Evolutionary conservation across 2,329 filamentous ascomycete genomes (phyloP), one percentile per base, ranked within the genome.

Genomic region (Botrytis pseudocinerea): DNA sequence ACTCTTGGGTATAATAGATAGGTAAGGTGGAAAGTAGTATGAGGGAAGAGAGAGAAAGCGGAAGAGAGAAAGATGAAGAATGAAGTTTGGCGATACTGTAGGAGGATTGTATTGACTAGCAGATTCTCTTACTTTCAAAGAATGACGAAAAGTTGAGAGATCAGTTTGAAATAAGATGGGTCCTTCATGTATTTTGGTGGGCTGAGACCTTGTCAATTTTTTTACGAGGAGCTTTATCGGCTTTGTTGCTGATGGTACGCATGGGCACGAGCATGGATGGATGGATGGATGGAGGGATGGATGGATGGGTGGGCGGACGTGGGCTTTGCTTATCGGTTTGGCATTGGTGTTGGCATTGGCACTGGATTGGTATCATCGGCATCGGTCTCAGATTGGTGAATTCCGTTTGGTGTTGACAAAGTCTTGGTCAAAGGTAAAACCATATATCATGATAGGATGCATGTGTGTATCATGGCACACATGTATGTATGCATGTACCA

Each of bases 171-270:
- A 42, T 57, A 66, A 57, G 48, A 57, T 68, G 64, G 64, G 48
- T 54, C 64, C 64, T 25, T 61, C n/a, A 62, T n/a, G 32, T 22
- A 28, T 70, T 62, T 28, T 70, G 60, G 69, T 71, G 69, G 69
- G 69, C 69, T 71, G 69, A 65, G 28, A 22, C 69, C 69, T 64
- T 42, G 60, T 65, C 28, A 35, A 16, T 63, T 35, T 46, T 63
- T 66, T 61, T 65, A 74, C 60, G 59, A 72, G 70, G 57, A 48
- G 46, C 32, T 54, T 69, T 51, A 51, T 51, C 48, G 48, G 22
- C 25, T 51, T 51, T 51, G 48, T n/a, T 51, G 6, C 14, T 51
- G 48, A 51, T 16, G 48, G 48, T 5, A n/a, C 46, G 46, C 46
- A 51, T 51, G 48, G 48, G 12, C 12, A 25, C 8, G 46, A 22